phyloP scores from a whole-genome alignment of 768 basidiomycete genomes.

The Vararia minispora region DNA sequence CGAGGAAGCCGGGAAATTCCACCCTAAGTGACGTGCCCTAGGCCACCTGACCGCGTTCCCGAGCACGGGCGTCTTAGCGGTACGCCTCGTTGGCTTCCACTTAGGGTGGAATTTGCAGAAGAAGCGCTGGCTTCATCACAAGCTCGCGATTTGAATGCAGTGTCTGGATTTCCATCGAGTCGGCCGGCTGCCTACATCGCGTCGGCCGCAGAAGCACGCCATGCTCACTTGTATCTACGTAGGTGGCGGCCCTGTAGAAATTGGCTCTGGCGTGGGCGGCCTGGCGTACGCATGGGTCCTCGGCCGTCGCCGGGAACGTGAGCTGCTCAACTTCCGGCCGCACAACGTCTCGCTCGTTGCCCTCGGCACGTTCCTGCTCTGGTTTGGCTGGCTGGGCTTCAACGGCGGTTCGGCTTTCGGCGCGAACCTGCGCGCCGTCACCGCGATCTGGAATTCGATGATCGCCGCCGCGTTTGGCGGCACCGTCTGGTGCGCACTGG shows the following conservation, averaged over 20 bases:
- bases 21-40: too few species aligned
- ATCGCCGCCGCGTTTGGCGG: conserved; percentile 74
- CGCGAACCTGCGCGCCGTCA: conserved; percentile 78
- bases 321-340: conserved; percentile 71
- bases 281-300: conserved; percentile 83
- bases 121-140: too few species aligned
- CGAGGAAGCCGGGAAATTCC: too few species aligned
- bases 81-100: too few species aligned
- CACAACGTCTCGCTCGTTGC: conserved; percentile 80
- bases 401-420: conserved; percentile 85
- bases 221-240: conserved; percentile 2
- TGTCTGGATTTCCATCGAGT: too few species aligned
- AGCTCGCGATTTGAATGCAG: too few species aligned
- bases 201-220: neutral
- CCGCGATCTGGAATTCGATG: conserved; percentile 87
- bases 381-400: conserved; percentile 94
- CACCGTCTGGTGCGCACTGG: conserved; percentile 72
- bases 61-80: too few species aligned
- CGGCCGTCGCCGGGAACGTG: conserved; percentile 65
- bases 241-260: conserved; percentile 86
- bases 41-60: too few species aligned
- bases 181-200: conserved; percentile 7
- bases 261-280: conserved; percentile 74
- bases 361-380: conserved; percentile 81
- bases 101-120: too few species aligned